Evolutionary conservation across 768 basidiomycete genomes (phyloP), one percentile per base, ranked within the genome.

Genomic region (Lactarius sanguifluus): DNA sequence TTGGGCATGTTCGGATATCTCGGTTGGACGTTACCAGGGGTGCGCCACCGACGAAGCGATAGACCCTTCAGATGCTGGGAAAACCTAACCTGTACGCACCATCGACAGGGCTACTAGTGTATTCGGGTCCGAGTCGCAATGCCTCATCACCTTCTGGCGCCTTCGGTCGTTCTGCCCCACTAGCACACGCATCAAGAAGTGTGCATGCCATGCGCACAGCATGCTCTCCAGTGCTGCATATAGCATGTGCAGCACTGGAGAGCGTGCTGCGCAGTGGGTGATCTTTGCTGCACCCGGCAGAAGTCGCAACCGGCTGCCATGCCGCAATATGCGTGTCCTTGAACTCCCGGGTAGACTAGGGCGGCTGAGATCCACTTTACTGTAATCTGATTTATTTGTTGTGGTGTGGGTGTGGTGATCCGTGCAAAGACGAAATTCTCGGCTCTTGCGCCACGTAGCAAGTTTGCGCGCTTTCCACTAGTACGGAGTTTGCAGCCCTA

Each of bases 21-120:
- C 43, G 43, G 64, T 32, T 64, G 50, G 18, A 16, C 13, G 61
- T 56, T 18, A 56, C 18, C 38, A 41, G 23, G 50, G 43, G 50
- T 23, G 23, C 2, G 28, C 18, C 25, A 41, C 1, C 25, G 16
- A 30, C n/a, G 18, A 34, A 25, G 9, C 45, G 52, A 36, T 23
- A 47, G 36, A 15, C 8, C 32, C 38, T 41, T 40, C 59, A 34
- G 30, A 34, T 16, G 16, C 15, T 2, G 55, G 32, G 41, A 45
- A 45, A 15, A 18, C 41, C 16, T 16, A 5, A 0, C 15, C 38
- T 16, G 38, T 15, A 40, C 15, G 15, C 38, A 40, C 5, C 38
- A 16, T 15, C 38, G 38, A 40, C 5, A 40, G 38, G 15, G 15
- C 38, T 1, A 8, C 8, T n/a, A 47, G 45, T 47, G 20, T 18